Evolutionary conservation across 2,329 filamentous ascomycete genomes (phyloP), one percentile per base, ranked within the genome.

Genomic region (Pezicula carpinea): DNA sequence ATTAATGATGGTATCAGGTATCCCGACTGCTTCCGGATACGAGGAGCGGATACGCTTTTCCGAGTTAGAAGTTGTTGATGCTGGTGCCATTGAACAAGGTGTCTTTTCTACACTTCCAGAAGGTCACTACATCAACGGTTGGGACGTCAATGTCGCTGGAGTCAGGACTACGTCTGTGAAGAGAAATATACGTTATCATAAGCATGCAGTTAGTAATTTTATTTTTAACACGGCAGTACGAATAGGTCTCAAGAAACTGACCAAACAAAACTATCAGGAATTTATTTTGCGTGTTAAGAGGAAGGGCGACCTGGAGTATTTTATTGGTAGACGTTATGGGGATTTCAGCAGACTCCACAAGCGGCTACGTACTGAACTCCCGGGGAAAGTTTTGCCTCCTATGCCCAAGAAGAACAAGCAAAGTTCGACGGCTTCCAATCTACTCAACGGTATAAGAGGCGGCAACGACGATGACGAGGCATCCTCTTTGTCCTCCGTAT

Each of bases 1-100:
- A 74, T 75, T 99, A 51, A 99, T 99, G 93, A 96, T 99, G 90
- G 93, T 99, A 7, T 97, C 92, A 6, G 93, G 93, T 32, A 86
- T 99, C 48, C 89, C 88, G 29, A 99, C 93, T 1, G 90, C 93
- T 4, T 96, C 91, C 4, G 93, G 93, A 2, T 99, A 97, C 64
- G 93, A 99, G 68, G 93, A 99, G 72, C 82, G 93, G 48, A 96
- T 99, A 62, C 82, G 90, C 43, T 99, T 99, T 65, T 89, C 90
- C 1, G 93, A 99, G 69, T 86, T 99, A 69, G 93, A 99, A 63
- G 90, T 97, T 19, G 89, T 99, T 22, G 93, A 99, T 62, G 82
- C 89, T 53, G 87, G 89, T 46, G 91, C 93, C 36, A 95, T 96
- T 61, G 91, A 96, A 50, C 87, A 89, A 18, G 92, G 93, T 0